Conservation (phyloP, 306 rosid genomes). For the Gastrolobium villosum region DNA sequence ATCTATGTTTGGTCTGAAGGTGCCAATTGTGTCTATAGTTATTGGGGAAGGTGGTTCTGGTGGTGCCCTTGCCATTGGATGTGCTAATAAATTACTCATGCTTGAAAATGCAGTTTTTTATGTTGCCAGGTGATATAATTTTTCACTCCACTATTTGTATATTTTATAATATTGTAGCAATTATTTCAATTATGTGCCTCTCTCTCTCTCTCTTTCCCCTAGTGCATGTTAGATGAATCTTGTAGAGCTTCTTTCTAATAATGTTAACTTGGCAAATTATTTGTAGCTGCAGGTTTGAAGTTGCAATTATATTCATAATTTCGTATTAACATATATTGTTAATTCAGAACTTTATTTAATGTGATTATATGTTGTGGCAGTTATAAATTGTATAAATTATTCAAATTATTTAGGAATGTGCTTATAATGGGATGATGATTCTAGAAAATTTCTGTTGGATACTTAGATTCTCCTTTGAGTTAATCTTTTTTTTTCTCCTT, state of each 20-base stretch:
- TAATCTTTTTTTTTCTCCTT: not conserved
- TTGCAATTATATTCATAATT: constrained; percentile 28
- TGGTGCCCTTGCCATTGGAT: constrained; percentile 98
- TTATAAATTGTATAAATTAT: not conserved
- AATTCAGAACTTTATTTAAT: constrained; percentile 11
- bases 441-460: constrained; percentile 2
- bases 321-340: constrained; percentile 23
- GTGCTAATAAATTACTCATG: constrained; percentile 94
- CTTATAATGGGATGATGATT: constrained; percentile 3
- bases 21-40: constrained; percentile 88
- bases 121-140: constrained; percentile 87
- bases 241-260: constrained; percentile 36
- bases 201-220: not conserved
- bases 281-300: constrained; percentile 12
- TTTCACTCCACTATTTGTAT: constrained; percentile 33
- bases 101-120: constrained; percentile 98
- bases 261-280: constrained; percentile 24
- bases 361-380: constrained; percentile 25
- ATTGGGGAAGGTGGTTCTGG: constrained; percentile 99
- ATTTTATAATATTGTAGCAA: constrained; percentile 29
- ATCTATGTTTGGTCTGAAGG: constrained; percentile 94
- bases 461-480: not conserved
- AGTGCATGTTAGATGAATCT: constrained; percentile 42
- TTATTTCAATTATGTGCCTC: constrained; percentile 16
- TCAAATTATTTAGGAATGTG: constrained; percentile 7